A percentile compares a stretch with the other conserved stretches of the same genome.
Evolutionary conservation across 2,329 filamentous ascomycete species (phyloP).

Genomic region (Helicocarpus griseus): DNA sequence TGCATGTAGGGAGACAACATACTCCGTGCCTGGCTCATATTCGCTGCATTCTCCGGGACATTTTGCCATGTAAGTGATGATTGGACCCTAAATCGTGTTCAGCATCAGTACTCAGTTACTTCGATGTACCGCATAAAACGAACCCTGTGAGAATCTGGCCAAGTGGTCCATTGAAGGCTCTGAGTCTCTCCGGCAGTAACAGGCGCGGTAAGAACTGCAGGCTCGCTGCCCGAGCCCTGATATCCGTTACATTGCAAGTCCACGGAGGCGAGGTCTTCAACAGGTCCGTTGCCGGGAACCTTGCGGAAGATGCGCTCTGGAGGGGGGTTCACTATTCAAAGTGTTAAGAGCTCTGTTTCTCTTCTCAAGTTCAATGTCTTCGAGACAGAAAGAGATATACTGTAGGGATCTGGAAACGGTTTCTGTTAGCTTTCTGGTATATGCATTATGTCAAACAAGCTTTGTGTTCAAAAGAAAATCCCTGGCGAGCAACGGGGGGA

Average conservation of each 20-base stretch:
- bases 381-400: background rate
- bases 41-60: slow-evolving; percentile 46
- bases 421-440: background rate
- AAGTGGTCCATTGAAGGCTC: slow-evolving; percentile 46
- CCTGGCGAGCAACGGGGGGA: no score
- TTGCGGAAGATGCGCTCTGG: slow-evolving; percentile 48
- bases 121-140: no score
- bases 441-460: no score
- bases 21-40: slow-evolving; percentile 39
- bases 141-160: slow-evolving; percentile 30
- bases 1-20: no score
- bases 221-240: slow-evolving; percentile 35
- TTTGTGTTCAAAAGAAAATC: no score
- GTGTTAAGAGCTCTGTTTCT: slow-evolving; percentile 27
- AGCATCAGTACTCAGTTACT: no score
- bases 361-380: no score
- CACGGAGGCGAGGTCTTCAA: slow-evolving; percentile 43
- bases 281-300: slow-evolving; percentile 50
- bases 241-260: slow-evolving; percentile 46
- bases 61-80: slow-evolving; percentile 51
- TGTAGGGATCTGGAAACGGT: slow-evolving; percentile 18
- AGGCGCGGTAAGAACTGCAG: slow-evolving; percentile 45
- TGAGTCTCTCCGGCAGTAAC: slow-evolving; percentile 46
- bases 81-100: slow-evolving; percentile 41
- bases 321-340: slow-evolving; percentile 26